Conservation (phyloP, 2,329 filamentous ascomycete species). For the Neobulgaria alba region DNA sequence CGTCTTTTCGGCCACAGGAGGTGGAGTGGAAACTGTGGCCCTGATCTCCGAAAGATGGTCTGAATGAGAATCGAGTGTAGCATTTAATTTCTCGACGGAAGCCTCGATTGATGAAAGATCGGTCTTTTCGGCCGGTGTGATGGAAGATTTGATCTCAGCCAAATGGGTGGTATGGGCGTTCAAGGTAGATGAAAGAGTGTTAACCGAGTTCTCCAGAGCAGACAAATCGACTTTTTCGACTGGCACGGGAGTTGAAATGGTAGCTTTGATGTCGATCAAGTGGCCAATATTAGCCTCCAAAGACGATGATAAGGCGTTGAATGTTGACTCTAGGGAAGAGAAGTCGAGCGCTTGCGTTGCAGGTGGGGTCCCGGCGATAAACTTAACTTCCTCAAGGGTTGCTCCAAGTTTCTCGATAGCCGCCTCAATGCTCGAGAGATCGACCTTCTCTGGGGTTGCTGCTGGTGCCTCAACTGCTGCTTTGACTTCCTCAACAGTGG, state of each 20-base stretch:
- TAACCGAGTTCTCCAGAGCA: conserved; percentile 8
- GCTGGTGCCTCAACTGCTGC: conserved; percentile 7
- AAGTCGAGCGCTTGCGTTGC: conserved; percentile 12
- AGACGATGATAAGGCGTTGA: conserved; percentile 1
- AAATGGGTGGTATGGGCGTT: conserved; percentile 2
- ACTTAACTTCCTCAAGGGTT: conserved; percentile 15
- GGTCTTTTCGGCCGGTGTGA: neutral
- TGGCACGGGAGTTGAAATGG: neutral
- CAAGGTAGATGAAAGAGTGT: neutral
- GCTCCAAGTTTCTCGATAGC: conserved; percentile 9
- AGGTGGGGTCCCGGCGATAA: conserved; percentile 7
- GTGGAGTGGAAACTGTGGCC: conserved; percentile 5
- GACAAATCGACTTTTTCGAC: conserved; percentile 4
- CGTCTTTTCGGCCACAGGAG: conserved; percentile 7
- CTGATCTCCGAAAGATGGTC: conserved; percentile 5
- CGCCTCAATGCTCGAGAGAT: conserved; percentile 13
- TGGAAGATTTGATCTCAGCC: conserved; percentile 1
- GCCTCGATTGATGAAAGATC: conserved; percentile 5
- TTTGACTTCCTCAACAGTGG: conserved; percentile 17
- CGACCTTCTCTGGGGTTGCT: conserved; percentile 12
- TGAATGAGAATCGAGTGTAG: conserved; percentile 1
- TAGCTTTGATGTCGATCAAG: conserved; percentile 10
- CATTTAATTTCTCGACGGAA: conserved; percentile 1
- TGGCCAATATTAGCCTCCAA: conserved; percentile 8
- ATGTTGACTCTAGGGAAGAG: neutral